These are phyloP conservation scores for Sugiyamaella mastotermitis DNA, from an alignment of 805 yeast genomes.

Conservation along the genomic window DNA sequence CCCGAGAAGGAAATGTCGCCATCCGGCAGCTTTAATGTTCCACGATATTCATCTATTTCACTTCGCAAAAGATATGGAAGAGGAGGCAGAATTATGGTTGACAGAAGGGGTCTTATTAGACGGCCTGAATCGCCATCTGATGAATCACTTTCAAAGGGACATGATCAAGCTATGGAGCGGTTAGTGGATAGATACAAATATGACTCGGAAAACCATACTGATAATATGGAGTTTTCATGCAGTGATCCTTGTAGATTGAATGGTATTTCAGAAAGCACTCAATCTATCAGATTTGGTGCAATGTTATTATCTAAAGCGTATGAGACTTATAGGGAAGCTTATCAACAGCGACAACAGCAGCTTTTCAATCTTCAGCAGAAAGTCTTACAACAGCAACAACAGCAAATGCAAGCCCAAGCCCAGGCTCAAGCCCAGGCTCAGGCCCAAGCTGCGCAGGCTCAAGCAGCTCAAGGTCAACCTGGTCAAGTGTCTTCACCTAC, in stretches of 20 bases:
- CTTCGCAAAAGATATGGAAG: conserved; percentile 74
- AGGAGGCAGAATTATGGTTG: conserved; percentile 63
- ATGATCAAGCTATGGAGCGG: conserved; percentile 22
- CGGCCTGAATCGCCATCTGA: conserved; percentile 18
- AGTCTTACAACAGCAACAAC: conserved; percentile 34
- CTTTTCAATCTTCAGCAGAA: conserved; percentile 32
- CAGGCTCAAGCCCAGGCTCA: conserved; percentile 23
- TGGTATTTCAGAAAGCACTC: conserved; percentile 79
- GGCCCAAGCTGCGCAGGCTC: background rate
- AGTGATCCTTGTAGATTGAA: conserved; percentile 80
- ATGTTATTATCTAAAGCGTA: conserved; percentile 85
- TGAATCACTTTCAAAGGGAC: conserved; percentile 25
- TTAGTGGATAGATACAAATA: conserved; percentile 62
- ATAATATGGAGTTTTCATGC: conserved; percentile 48
- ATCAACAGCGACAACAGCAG: conserved; percentile 64
- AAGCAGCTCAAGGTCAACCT: background rate
- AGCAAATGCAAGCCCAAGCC: conserved; percentile 27
- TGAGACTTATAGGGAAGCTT: conserved; percentile 70
- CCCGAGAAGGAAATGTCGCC: conserved; percentile 17
- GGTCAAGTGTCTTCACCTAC: no score
- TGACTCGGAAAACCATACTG: conserved; percentile 48
- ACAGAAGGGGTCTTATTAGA: conserved; percentile 55
- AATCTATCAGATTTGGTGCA: conserved; percentile 83
- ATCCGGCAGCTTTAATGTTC: conserved; percentile 18
- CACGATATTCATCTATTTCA: conserved; percentile 24